Base-by-base conservation (phyloP, 768 basidiomycete species). In the Hericium erinaceus region DNA sequence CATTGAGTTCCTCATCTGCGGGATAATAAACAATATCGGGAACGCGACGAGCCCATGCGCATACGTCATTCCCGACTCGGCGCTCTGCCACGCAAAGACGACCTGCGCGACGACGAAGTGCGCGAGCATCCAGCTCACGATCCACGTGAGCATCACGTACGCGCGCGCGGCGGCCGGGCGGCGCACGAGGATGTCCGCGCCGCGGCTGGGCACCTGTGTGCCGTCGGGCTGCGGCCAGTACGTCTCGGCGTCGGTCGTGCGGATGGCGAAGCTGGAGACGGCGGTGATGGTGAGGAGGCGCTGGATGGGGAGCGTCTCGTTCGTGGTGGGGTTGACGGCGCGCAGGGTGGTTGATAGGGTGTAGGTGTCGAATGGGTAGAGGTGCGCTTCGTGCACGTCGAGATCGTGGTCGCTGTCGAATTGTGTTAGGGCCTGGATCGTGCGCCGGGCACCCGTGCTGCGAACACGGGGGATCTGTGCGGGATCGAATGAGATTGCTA, bases 341-440 rank as follows among this genome's bases (percentile, higher is more conserved):
- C 76, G 74, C n/a, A 82, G 57, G 37, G 77, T 79, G 65, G 71
- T 80, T 11, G 77, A 70, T 20, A 82, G 72, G 33, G 70, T 57
- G 63, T 83, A 83, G 0, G 72, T 75, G 64, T 83, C 82, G 65
- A 82, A 83, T 0, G 82, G 82, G 62, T 82, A 83, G 10, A 80
- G 64, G 10, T 72, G 76, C 12, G 78, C 77, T 65, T 77, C 67
- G 58, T 80, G 79, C 11, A 80, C 79, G 58, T 83, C 80, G 24
- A 82, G 73, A 39, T 76, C 75, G 64, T 82, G 77, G 60, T 79
- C 77, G 55, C 76, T 80, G 62, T 81, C 78, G 60, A 83, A 83
- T 62, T 80, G 80, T 37, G 77, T 75, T 12, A 81, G 70, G 58
- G 76, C 79, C 63, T 81, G 78, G 24, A 82, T 76, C 81, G 70